Percentiles rank a stretch among this genome's conserved stretches.
Evolutionary conservation across 2,329 filamentous ascomycete species (phyloP).

Genomic region (Xylaria sp.): DNA sequence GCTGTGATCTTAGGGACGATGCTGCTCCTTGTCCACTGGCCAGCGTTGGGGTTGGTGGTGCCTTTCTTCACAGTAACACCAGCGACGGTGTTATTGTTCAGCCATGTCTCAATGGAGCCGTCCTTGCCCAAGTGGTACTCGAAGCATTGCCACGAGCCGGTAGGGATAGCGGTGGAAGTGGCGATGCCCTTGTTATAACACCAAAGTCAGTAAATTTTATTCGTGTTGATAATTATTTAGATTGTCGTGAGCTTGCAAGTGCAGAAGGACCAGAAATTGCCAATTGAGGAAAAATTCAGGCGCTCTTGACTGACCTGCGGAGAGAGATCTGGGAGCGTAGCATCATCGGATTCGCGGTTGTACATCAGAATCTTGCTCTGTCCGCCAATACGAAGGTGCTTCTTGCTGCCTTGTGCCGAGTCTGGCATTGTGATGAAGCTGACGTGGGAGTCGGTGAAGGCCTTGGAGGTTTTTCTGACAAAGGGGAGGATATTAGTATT

Average conservation of each 20-base stretch:
- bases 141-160: constrained; percentile 62
- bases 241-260: no score
- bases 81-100: constrained; percentile 56
- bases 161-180: constrained; percentile 55
- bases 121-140: constrained; percentile 65
- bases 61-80: constrained; percentile 57
- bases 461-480: constrained; percentile 58
- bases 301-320: no score
- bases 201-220: no score
- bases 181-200: no score
- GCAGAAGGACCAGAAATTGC: no score
- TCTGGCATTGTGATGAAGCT: constrained; percentile 70
- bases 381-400: constrained; percentile 67
- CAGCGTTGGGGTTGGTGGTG: constrained; percentile 56
- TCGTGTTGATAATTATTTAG: no score
- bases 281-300: no score
- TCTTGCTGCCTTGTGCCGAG: constrained; percentile 57
- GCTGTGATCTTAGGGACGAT: constrained; percentile 58
- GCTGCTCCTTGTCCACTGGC: constrained; percentile 57
- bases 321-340: constrained; percentile 65
- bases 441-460: constrained; percentile 64
- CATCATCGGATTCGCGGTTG: constrained; percentile 67
- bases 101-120: constrained; percentile 65
- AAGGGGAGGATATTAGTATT: constrained; percentile 20
- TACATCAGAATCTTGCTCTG: constrained; percentile 67